Percentiles rank a stretch among this genome's conserved stretches.
These are phyloP conservation scores for Seminavis robusta DNA, from an alignment of 108 stramenopile species.

Conservation along the genomic window DNA sequence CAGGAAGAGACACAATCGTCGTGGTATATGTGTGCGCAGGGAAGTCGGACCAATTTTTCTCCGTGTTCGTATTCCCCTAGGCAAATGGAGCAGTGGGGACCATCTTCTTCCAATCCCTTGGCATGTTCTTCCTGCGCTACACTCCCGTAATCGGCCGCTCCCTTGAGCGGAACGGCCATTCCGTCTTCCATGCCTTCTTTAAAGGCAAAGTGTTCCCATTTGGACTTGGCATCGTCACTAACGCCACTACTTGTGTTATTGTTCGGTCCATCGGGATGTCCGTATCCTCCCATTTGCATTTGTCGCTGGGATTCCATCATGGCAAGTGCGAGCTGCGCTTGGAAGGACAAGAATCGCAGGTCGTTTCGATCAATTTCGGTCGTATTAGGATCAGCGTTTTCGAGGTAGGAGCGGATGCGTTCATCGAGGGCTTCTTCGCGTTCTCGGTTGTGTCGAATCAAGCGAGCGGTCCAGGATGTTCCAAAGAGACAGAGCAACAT, in stretches of 20 bases:
- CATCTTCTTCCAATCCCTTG: slow-evolving; percentile 34
- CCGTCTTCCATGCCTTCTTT: not conserved
- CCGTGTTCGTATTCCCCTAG: slow-evolving; percentile 83
- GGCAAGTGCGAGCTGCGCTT: slow-evolving; percentile 87
- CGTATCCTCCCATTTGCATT: slow-evolving; percentile 84
- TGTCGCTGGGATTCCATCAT: slow-evolving; percentile 84
- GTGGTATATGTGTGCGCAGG: slow-evolving; percentile 81
- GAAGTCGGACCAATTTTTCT: slow-evolving; percentile 57
- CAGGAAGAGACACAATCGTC: slow-evolving; percentile 75
- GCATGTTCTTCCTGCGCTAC: slow-evolving; percentile 21
- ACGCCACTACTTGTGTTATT: slow-evolving; percentile 50
- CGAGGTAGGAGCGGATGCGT: slow-evolving; percentile 39
- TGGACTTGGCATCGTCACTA: slow-evolving; percentile 57
- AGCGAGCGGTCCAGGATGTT: slow-evolving; percentile 72
- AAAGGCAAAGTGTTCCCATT: slow-evolving; percentile 62
- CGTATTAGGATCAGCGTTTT: slow-evolving; percentile 16
- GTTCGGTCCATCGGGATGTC: slow-evolving; percentile 58
- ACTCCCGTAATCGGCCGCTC: slow-evolving; percentile 23
- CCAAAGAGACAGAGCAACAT: slow-evolving; percentile 61
- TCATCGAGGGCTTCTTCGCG: slow-evolving; percentile 75
- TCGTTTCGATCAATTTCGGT: slow-evolving; percentile 44
- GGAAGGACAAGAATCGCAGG: slow-evolving; percentile 74
- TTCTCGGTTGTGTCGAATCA: slow-evolving; percentile 53
- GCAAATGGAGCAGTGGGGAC: slow-evolving; percentile 82
- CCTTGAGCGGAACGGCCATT: not conserved